Percentiles rank a stretch among this genome's conserved stretches.
phyloP scores from a whole-genome alignment of 2,329 filamentous ascomycete species.

The Fusarium pseudonygamai region DNA sequence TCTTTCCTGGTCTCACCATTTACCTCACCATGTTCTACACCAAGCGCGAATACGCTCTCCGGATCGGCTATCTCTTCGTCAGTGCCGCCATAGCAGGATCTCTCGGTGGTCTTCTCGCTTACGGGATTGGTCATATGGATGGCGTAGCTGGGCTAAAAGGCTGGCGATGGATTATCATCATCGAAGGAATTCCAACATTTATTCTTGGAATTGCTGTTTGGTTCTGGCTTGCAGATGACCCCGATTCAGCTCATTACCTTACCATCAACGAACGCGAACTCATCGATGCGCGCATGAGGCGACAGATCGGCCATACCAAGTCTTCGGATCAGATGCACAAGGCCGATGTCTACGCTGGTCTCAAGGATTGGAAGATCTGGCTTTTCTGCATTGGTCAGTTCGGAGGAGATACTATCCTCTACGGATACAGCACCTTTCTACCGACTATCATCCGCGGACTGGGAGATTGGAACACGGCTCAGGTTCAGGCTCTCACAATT shows the following conservation, averaged over 20 bases:
- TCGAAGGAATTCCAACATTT: slow-evolving; percentile 54
- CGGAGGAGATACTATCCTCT: slow-evolving; percentile 70
- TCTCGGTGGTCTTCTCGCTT: slow-evolving; percentile 43
- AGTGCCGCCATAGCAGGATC: slow-evolving; percentile 40
- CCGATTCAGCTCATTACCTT: slow-evolving; percentile 65
- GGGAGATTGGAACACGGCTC: slow-evolving; percentile 51
- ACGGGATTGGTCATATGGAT: slow-evolving; percentile 48
- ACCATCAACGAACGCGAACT: slow-evolving; percentile 58
- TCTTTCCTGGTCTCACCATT: slow-evolving; percentile 52
- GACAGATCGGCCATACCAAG: slow-evolving; percentile 44
- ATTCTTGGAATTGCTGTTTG: slow-evolving; percentile 43
- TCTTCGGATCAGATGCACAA: slow-evolving; percentile 51
- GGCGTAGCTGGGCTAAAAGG: slow-evolving; percentile 32
- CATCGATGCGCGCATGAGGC: slow-evolving; percentile 43
- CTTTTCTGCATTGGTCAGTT: slow-evolving; percentile 69
- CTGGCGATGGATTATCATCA: slow-evolving; percentile 70
- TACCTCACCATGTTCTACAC: slow-evolving; percentile 44
- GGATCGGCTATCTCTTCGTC: slow-evolving; percentile 42
- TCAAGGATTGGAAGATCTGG: slow-evolving; percentile 70
- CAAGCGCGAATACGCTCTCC: slow-evolving; percentile 38
- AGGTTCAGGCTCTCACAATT: slow-evolving; percentile 72
- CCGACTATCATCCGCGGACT: slow-evolving; percentile 73
- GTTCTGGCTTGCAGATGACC: slow-evolving; percentile 45
- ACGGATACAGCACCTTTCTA: slow-evolving; percentile 69
- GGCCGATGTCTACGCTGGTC: slow-evolving; percentile 65